Evolutionary conservation across 768 basidiomycete species (phyloP), one percentile per base, ranked within the genome.

Genomic region (Tylopilus plumbeoviolaceoides): DNA sequence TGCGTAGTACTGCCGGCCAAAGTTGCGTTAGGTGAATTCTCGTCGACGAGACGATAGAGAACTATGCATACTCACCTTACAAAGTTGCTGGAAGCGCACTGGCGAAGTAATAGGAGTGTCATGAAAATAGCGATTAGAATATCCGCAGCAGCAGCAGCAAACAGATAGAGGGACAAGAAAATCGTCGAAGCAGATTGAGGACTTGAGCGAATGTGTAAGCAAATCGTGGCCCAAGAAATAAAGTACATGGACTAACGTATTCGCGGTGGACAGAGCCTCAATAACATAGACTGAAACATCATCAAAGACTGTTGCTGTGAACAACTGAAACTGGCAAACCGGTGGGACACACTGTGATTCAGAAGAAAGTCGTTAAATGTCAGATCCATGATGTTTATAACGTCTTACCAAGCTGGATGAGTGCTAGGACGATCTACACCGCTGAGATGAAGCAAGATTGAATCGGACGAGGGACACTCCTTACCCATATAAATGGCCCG

Each of bases 81-180:
- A 1, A 46, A 42, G 14, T 3, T 0, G 14, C 39, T 15, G 8
- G 6, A 10, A 4, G 18, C 12, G 5, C 46, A 40, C 30, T 50
- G 4, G 15, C 48, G 50, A n/a, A 47, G 0, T 7, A 60, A 49
- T 6, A 61, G 30, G 14, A 28, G 52, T 0, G 43, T 51, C 18
- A 60, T 17, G 38, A 18, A 43, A 31, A 53, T 20, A 30, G 55
- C 48, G 4, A 61, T 45, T 21, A 54, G 3, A 10, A 58, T 11
- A 21, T 60, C 60, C 11, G 44, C 28, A 2, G 4, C 55, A 7
- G 60, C 59, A 15, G 35, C 44, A 7, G 30, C 2, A 17, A 40
- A 5, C n/a, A 59, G 7, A 12, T 4, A 7, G 1, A 28, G 7
- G 9, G 9, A 46, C 0, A 7, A 2, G 31, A 5, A 18, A 15